Evolutionary conservation across 164 flowering plant species (phyloP).

Genomic region (Litsea cubeba): DNA sequence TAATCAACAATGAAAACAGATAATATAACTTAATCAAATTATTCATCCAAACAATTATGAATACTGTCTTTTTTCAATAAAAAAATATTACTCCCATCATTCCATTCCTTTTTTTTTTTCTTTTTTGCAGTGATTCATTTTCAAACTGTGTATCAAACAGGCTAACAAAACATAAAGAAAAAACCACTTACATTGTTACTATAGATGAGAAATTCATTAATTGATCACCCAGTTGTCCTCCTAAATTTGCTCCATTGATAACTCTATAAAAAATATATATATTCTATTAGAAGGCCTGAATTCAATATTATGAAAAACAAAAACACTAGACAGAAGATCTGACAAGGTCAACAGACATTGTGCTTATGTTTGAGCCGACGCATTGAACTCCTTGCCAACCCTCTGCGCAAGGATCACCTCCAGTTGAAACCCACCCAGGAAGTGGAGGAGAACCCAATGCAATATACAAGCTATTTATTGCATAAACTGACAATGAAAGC

Average conservation of each 20-base stretch:
- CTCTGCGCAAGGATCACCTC: conserved; percentile 85
- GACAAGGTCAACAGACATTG: conserved; percentile 40
- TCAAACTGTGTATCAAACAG: not conserved
- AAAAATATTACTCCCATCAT: no score
- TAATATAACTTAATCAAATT: not conserved
- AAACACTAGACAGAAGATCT: not conserved
- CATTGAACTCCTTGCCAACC: conserved; percentile 81
- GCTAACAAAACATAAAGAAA: not conserved
- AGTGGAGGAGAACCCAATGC: conserved; percentile 64
- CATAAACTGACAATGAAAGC: conserved; percentile 38
- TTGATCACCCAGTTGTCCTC: conserved; percentile 67
- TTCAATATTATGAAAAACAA: not conserved
- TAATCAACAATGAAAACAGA: not conserved
- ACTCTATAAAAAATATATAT: conserved; percentile 36
- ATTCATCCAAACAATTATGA: not conserved
- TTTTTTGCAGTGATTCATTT: not conserved
- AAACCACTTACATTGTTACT: conserved; percentile 51
- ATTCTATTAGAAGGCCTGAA: not conserved
- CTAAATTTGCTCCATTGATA: conserved; percentile 73
- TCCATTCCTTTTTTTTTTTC: no score
- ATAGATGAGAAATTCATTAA: conserved; percentile 64
- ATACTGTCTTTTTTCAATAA: no score
- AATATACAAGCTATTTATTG: conserved; percentile 55
- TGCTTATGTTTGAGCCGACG: conserved; percentile 63
- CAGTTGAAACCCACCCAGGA: conserved; percentile 64